phyloP scores from a whole-genome alignment of 345 rosid genomes.

The Dimocarpus longan region DNA sequence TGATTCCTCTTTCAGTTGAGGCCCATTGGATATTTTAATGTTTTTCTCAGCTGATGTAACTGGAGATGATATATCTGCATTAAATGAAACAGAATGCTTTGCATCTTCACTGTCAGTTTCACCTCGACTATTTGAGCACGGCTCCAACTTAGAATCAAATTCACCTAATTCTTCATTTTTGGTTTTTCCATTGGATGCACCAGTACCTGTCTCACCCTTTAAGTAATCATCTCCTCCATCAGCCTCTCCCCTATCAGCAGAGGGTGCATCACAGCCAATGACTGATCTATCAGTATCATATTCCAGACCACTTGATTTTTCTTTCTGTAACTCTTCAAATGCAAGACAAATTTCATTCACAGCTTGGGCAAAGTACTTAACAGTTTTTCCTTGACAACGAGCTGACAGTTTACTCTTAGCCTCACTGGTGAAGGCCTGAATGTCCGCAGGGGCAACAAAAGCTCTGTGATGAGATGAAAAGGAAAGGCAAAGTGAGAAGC shows the following conservation, averaged over 20 bases:
- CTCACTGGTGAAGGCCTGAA: slow-evolving; percentile 79
- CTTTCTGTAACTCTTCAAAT: slow-evolving; percentile 67
- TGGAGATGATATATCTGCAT: slow-evolving; percentile 37
- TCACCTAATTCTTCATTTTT: slow-evolving; percentile 36
- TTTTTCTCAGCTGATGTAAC: slow-evolving; percentile 47
- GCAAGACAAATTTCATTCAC: slow-evolving; percentile 81
- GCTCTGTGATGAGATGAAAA: slow-evolving; percentile 56
- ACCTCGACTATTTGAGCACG: slow-evolving; percentile 33
- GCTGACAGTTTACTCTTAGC: slow-evolving; percentile 61
- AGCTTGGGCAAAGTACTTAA: slow-evolving; percentile 75
- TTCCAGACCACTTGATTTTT: slow-evolving; percentile 43
- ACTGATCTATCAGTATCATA: slow-evolving; percentile 45
- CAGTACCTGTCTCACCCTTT: slow-evolving; percentile 33
- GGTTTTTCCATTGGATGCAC: slow-evolving; percentile 37
- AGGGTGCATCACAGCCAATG: slow-evolving; percentile 39
- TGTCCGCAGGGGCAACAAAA: slow-evolving; percentile 81
- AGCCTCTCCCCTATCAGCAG: slow-evolving; percentile 42
- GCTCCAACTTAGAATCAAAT: slow-evolving; percentile 39
- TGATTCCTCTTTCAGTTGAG: slow-evolving; percentile 36
- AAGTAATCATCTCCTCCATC: slow-evolving; percentile 46
- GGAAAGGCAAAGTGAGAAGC: slow-evolving; percentile 21
- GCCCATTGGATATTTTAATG: slow-evolving; percentile 37
- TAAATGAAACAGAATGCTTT: slow-evolving; percentile 44
- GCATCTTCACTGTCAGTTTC: slow-evolving; percentile 52
- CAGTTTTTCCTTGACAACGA: slow-evolving; percentile 72